Percentiles rank a stretch among this genome's conserved stretches.
phyloP scores from a whole-genome alignment of 1,139 yeast genomes.

The Zhuliangozyma parablackwelliae region DNA sequence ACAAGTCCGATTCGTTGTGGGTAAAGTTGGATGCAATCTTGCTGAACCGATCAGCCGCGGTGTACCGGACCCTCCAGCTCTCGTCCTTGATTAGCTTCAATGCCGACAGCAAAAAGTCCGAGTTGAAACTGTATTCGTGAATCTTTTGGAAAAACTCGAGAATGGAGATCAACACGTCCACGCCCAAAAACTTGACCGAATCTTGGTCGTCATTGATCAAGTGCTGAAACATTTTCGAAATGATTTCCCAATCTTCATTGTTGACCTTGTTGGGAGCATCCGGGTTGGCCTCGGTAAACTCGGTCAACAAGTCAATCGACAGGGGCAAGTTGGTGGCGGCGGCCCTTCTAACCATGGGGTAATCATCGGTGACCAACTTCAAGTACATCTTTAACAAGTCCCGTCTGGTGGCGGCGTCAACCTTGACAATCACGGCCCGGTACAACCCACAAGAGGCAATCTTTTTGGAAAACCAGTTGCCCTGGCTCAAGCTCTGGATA shows the following conservation, averaged over 20 bases:
- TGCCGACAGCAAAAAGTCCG: slow-evolving; percentile 53
- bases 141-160: slow-evolving; percentile 58
- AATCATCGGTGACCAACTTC: slow-evolving; percentile 79
- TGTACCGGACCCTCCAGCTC: slow-evolving; percentile 97
- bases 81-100: slow-evolving; percentile 77
- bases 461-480: slow-evolving; percentile 93
- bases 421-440: slow-evolving; percentile 63
- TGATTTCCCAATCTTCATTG: slow-evolving; percentile 63
- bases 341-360: slow-evolving; percentile 97
- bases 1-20: slow-evolving; percentile 46
- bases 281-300: slow-evolving; percentile 20
- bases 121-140: slow-evolving; percentile 54
- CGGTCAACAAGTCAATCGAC: slow-evolving; percentile 57
- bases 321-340: slow-evolving; percentile 83
- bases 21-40: slow-evolving; percentile 66
- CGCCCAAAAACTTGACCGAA: slow-evolving; percentile 85
- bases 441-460: slow-evolving; percentile 91
- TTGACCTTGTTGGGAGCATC: slow-evolving; percentile 25
- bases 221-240: slow-evolving; percentile 77
- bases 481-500: slow-evolving; percentile 72
- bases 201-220: slow-evolving; percentile 88
- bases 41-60: slow-evolving; percentile 91
- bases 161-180: slow-evolving; percentile 78
- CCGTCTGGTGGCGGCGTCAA: slow-evolving; percentile 50
- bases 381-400: slow-evolving; percentile 64